Evolutionary conservation across 2,329 filamentous ascomycete genomes (phyloP), one percentile per base, ranked within the genome.

Genomic region (Cytospora paraplurivora): DNA sequence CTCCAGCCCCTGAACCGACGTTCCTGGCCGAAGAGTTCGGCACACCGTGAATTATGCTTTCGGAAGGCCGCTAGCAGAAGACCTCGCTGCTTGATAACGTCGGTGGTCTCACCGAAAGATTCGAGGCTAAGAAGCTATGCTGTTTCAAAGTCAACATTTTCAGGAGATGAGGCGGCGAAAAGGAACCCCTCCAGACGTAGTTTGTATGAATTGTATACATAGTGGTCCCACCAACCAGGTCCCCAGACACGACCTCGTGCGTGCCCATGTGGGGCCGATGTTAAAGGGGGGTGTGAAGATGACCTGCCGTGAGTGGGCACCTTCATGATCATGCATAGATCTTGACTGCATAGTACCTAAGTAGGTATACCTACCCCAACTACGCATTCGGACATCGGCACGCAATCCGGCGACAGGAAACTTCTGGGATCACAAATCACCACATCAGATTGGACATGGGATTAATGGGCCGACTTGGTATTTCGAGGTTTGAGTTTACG

Each of bases 141-240:
- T 47, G 47, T 19, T 17, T 17, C 38, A 10, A 32, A 19, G n/a
- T 50, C 32, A 3, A 32, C 33, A 50, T 59, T 8, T 13, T 19
- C 33, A 41, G 58, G 21, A 27, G 58, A 32, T 33, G 33, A 50
- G 34, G 32, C 21, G 34, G 51, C 44, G 49, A 44, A 49, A 41
- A 38, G 35, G 27, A 13, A 54, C 17, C 6, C 37, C 17, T 52
- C 35, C 37, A 21, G 41, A 37, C 15, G 34, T 38, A 21, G 44
- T 44, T n/a, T 41, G 53, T 11, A 37, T 19, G 12, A 12, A 34
- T 7, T 21, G 35, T 33, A n/a, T 27, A 60, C n/a, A n/a, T 27
- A 60, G 38, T 34, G 38, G 38, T 13, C 13, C 59, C 59, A 61
- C 59, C 59, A 61, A 55, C 51, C 59, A 61, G 51, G 41, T 41